Base-by-base conservation (phyloP, 177 flowering plant species). In the Vitis hybrid region DNA sequence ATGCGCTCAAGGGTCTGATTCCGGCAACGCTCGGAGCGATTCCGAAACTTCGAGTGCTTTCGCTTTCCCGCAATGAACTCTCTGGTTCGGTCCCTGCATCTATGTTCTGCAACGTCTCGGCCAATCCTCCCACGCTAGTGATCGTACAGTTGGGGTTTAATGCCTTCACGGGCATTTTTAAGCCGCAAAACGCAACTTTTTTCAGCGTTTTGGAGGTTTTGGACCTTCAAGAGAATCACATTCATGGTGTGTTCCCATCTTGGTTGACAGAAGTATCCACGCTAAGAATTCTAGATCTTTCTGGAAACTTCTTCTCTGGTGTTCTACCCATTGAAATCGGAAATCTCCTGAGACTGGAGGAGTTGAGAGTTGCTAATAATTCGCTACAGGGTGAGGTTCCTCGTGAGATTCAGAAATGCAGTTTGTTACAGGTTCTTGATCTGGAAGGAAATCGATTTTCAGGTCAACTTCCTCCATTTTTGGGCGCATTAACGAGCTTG, bases 311-410 rank as follows among this genome's bases (percentile, higher is more conserved):
- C 52, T 73, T 83, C 58, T 68, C 84, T 1, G 97, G 95, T 6
- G 1, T 19, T 3, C 9, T 94, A 10, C 90, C 93, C 2, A 71
- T 11, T 8, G 76, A 48, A 18, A 56, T 93, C 45, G 86, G 92
- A 1, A 76, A 75, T 19, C 69, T 89, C 10, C 58, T 56, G 48
- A 51, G 26, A 49, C 69, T 92, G 74, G 80, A 85, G 71, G 91
- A 86, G 80, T 64, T 92, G 11, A 78, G 88, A 61, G 39, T 83
- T 50, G 89, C 87, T 0, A 81, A 89, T 65, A 93, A 93, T 70
- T 78, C 85, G 8, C 45, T 93, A 11, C 33, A 16, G 9, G 97
- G 94, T 3, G 73, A 55, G 15, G 48, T 90, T 64, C 90, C 93
- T 6, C 62, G 0, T 49, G 83, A 77, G 72, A 80, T 90, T 49